phyloP scores from a whole-genome alignment of 2,329 filamentous ascomycete genomes.

The Scedosporium dehoogii region DNA sequence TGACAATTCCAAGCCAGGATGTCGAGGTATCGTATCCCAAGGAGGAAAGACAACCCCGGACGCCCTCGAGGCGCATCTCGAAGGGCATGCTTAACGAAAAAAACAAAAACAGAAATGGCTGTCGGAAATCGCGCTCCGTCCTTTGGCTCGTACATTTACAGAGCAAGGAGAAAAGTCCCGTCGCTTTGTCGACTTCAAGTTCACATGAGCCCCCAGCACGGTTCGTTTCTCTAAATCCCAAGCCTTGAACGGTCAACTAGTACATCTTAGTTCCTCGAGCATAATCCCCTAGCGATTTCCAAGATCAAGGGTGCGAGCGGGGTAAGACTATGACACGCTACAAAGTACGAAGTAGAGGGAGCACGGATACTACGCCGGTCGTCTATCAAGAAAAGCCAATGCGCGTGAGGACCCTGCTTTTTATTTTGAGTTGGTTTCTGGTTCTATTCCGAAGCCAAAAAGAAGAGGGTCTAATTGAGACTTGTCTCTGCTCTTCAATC shows the following conservation, averaged over 20 bases:
- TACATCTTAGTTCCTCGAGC: not conserved
- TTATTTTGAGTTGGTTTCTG: not conserved
- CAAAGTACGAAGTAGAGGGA: not conserved
- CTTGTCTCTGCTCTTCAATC: not conserved
- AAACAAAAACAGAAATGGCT: not conserved
- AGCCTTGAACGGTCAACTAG: not conserved
- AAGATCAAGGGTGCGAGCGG: not conserved
- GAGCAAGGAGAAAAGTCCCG: not conserved
- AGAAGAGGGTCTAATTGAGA: not conserved
- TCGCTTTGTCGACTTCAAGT: not conserved
- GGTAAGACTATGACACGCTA: not conserved
- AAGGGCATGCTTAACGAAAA: not conserved
- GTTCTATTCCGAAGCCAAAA: not conserved
- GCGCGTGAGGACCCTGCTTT: not conserved
- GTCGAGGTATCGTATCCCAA: too few relatives aligned
- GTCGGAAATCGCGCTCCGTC: not conserved
- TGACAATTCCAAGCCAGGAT: not conserved
- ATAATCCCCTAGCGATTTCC: not conserved
- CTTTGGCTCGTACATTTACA: not conserved
- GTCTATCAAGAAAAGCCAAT: not conserved
- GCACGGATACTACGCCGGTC: not conserved
- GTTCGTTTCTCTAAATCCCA: not conserved
- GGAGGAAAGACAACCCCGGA: not conserved
- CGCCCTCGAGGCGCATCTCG: not conserved
- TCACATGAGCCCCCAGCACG: not conserved